phyloP scores from a whole-genome alignment of 768 basidiomycete species.

The Postia placenta region DNA sequence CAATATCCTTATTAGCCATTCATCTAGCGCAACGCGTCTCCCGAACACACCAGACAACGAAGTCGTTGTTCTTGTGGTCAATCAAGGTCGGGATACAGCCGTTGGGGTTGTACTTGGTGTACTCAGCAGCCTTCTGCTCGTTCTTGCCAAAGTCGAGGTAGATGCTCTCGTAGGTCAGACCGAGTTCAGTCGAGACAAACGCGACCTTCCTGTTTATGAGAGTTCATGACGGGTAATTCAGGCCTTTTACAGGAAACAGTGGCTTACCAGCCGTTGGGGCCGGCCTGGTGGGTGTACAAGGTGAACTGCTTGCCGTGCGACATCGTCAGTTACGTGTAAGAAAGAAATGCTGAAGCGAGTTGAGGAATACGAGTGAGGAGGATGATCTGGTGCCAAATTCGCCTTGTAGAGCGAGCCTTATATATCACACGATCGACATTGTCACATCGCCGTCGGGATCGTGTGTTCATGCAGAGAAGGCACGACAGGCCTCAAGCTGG shows the following conservation, averaged over 20 bases:
- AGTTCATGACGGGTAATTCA: background rate
- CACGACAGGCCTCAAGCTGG: too few relatives aligned
- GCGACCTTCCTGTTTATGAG: constrained; percentile 7
- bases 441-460: too few relatives aligned
- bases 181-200: constrained; percentile 9
- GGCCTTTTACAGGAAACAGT: background rate
- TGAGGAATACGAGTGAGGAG: too few relatives aligned
- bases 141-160: constrained; percentile 50
- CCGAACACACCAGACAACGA: constrained; percentile 37
- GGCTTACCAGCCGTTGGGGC: constrained; percentile 21
- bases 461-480: too few relatives aligned
- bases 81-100: constrained; percentile 64
- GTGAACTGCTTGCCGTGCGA: constrained; percentile 27
- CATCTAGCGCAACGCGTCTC: too few relatives aligned
- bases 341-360: too few relatives aligned
- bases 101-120: constrained; percentile 65
- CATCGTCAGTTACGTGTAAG: too few relatives aligned
- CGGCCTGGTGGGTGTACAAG: constrained; percentile 18
- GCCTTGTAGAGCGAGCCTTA: too few relatives aligned
- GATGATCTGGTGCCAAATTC: too few relatives aligned
- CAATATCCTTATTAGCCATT: background rate
- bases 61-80: constrained; percentile 53
- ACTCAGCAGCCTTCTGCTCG: constrained; percentile 74
- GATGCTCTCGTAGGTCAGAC: constrained; percentile 11
- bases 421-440: too few relatives aligned